phyloP scores from a whole-genome alignment of 371 early-diverging fungal genomes.

The Mucor piriformis region DNA sequence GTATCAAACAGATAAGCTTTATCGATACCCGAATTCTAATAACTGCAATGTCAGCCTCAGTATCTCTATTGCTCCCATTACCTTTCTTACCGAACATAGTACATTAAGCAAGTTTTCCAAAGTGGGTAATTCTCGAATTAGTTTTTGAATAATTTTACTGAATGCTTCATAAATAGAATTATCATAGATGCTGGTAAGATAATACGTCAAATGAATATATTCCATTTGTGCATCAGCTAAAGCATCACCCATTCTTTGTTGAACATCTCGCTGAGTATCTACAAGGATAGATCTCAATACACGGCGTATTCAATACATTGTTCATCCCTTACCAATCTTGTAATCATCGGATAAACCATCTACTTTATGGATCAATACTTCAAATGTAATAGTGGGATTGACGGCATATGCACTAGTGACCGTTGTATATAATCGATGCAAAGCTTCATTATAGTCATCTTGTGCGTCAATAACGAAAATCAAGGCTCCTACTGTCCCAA shows the following conservation, averaged over 20 bases:
- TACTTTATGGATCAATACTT: slow-evolving; percentile 95
- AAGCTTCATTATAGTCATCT: slow-evolving; percentile 87
- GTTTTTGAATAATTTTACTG: slow-evolving; percentile 90
- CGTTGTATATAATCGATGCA: slow-evolving; percentile 74
- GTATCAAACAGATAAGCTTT: slow-evolving; percentile 95
- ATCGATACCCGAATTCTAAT: slow-evolving; percentile 91
- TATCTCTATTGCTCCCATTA: not conserved
- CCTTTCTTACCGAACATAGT: slow-evolving; percentile 87
- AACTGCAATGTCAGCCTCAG: not conserved
- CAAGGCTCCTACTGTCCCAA: slow-evolving; percentile 77
- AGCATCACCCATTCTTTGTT: slow-evolving; percentile 86
- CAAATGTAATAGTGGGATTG: slow-evolving; percentile 85
- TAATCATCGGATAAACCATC: slow-evolving; percentile 95
- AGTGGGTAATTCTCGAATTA: slow-evolving; percentile 86
- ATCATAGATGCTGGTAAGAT: slow-evolving; percentile 93
- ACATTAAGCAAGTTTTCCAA: slow-evolving; percentile 93
- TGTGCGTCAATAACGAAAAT: slow-evolving; percentile 96
- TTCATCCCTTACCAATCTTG: slow-evolving; percentile 70
- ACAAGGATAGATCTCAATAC: not conserved
- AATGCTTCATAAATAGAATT: slow-evolving; percentile 95
- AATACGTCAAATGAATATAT: slow-evolving; percentile 79
- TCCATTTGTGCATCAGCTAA: slow-evolving; percentile 83
- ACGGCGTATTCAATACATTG: not conserved
- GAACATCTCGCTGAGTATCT: slow-evolving; percentile 94
- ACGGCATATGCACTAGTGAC: slow-evolving; percentile 78